Evolutionary conservation across 2,329 filamentous ascomycete species (phyloP), one percentile per base, ranked within the genome.

Genomic region (Periconia digitata): DNA sequence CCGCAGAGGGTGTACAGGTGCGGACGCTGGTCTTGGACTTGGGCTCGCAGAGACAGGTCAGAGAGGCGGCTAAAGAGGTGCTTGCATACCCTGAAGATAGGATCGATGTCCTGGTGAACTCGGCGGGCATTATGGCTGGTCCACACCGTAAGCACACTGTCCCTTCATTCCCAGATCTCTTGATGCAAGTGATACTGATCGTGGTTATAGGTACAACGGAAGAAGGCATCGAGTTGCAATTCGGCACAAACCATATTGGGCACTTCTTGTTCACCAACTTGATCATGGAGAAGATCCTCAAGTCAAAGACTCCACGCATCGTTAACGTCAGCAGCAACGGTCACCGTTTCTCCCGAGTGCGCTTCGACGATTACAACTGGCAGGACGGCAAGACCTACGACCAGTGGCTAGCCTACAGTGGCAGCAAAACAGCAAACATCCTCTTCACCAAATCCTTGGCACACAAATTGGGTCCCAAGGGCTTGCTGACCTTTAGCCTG

Each of bases 371-470:
- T 51, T 67, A 63, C 27, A 72, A 70, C 16, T 75, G 76, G 50
- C 68, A 74, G 2, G 52, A 69, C 17, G 71, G 73, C n/a, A 70
- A 71, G 37, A 56, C 62, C 1, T 76, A 73, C 41, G 60, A 73
- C 7, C 51, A 54, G 54, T 77, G 75, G 67, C 56, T 66, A 1
- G 76, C 76, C 2, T 82, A 82, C 50, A 73, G 71, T 2, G 77
- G 79, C 54, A 77, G 75, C 56, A 82, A 82, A 62, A 77, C 77
- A 23, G 78, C 77, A 2, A 78, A 80, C 45, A 74, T 80, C 10
- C 43, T 69, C 20, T 67, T 66, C 24, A 51, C 65, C 0, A 54
- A 56, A 23, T 46, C 50, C 3, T 40, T 68, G 34, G 62, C 60
- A 2, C 41, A 56, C 27, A 63, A 62, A 41, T 44, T 70, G 8